Percentiles rank a stretch among this genome's conserved stretches.
phyloP scores from a whole-genome alignment of 352 stramenopile genomes.

The Pythium myriotylum region DNA sequence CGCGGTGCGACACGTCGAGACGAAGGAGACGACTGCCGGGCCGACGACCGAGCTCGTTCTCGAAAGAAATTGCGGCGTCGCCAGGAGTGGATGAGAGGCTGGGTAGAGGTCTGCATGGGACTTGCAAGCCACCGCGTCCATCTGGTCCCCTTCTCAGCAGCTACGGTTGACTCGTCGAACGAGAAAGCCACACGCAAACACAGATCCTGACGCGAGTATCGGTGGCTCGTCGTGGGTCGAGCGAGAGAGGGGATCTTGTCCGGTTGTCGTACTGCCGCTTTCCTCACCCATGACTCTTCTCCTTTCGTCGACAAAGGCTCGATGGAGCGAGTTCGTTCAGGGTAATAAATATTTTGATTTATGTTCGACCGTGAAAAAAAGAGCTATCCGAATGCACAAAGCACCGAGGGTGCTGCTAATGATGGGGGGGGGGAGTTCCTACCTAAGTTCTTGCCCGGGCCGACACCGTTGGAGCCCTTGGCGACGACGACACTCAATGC shows the following conservation, averaged over 20 bases:
- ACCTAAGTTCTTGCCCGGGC: constrained; percentile 4
- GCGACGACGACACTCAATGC: constrained; percentile 9
- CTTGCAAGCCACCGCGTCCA: too few relatives aligned
- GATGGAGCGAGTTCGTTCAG: neutral
- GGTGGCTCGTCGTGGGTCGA: too few relatives aligned
- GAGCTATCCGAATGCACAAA: constrained; percentile 21
- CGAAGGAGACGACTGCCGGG: neutral
- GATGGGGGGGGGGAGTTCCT: constrained; percentile 9
- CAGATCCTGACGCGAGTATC: too few relatives aligned
- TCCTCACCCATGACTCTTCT: too few relatives aligned
- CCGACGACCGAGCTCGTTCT: neutral
- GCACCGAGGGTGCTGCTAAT: constrained; percentile 1
- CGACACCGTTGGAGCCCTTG: neutral
- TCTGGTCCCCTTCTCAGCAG: too few relatives aligned
- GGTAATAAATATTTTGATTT: constrained; percentile 25
- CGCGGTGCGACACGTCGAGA: constrained; percentile 3
- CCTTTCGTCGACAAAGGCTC: too few relatives aligned
- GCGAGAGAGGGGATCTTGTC: too few relatives aligned
- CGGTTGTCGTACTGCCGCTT: too few relatives aligned
- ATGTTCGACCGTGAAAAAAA: constrained; percentile 11
- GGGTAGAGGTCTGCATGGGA: too few relatives aligned
- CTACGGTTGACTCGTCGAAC: too few relatives aligned
- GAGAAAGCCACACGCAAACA: too few relatives aligned
- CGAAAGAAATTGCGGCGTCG: constrained; percentile 3
- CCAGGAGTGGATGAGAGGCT: neutral